Evolutionary conservation across 1,284 basidiomycete genomes (phyloP), one percentile per base, ranked within the genome.

Genomic region (Taiwanofungus camphoratus): DNA sequence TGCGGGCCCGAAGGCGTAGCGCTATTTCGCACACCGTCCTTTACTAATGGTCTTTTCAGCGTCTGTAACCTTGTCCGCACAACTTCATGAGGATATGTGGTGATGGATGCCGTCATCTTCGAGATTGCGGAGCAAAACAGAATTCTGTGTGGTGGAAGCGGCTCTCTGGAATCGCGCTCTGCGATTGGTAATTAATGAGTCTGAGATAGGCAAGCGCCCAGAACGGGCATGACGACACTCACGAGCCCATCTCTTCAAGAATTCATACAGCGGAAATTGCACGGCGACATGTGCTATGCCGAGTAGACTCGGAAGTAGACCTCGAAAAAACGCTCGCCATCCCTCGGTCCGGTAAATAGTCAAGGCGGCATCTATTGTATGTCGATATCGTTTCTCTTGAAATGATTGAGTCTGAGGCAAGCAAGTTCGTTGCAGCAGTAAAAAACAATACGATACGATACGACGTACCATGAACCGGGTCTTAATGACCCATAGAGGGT

Each of bases 401-500:
- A 77, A 72, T 20, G 82, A 77, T 62, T 87, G 87, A n/a, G 83
- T 89, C 87, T 87, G 60, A 34, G 7, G 48, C 19, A 39, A 32
- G 26, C 20, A 20, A 39, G 21, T 24, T 9, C 9, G 32, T 11
- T 33, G 24, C 18, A 36, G 13, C 21, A n/a, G 8, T 16, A 31
- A n/a, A 42, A 30, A n/a, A 7, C 24, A 19, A 15, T 5, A n/a
- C n/a, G 12, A 4, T n/a, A n/a, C n/a, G n/a, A 27, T 22, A 13
- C 13, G 33, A 70, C 77, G 57, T 60, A 94, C 92, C 94, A 96
- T 95, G 66, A 96, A 96, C 19, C 93, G 80, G 16, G 93, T 96
- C 71, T 96, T 96, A 63, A 97, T 92, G 32, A 97, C 91, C 93
- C 93, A 97, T 5, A 97, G 63, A 0, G 93, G 94, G 65, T 92